Base-by-base conservation (phyloP, 768 basidiomycete genomes). In the Porpolomopsis calyptriformis region DNA sequence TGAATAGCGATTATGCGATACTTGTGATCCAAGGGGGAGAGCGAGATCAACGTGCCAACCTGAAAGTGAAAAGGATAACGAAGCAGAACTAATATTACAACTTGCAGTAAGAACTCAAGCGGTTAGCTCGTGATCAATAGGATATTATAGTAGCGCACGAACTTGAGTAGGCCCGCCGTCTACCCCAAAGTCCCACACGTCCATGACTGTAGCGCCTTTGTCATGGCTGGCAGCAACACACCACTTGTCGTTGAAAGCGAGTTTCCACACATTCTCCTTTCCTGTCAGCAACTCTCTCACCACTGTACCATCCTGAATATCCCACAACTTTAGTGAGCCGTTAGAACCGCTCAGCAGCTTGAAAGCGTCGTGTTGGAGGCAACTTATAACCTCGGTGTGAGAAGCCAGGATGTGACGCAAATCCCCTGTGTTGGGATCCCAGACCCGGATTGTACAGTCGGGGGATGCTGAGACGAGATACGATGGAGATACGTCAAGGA, bases 311-410 rank as follows among this genome's bases (percentile, higher is more conserved):
- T 92, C 87, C 29, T 82, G 68, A 49, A 94, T 74, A 60, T 97
- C 87, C 96, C 96, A 99, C 82, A 98, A 86, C 72, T 97, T 97
- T 54, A 99, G 72, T 48, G 87, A 89, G 12, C 94, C 96, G 54
- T 97, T 94, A 10, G 85, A 88, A 10, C 94, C 94, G 56, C 85
- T 89, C 25, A 99, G 74, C 37, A 98, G 88, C 60, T 96, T 96
- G 70, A 88, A 90, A 60, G 97, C 93, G 61, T 98, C 94, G 54
- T 96, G 92, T 62, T 93, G 90, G 73, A 98, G 97, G 66, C 94
- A 99, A 14, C 94, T 98, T 53, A 99, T 97, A n/a, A 96, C 92
- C 16, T 92, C 94, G 4, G 85, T 85, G 60, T 98, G 94, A 1
- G 87, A 89, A 3, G 82, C 81, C 24, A 98, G 76, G 0, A 83